Evolutionary conservation across 1,284 basidiomycete genomes (phyloP), one percentile per base, ranked within the genome.

Genomic region (Puccinia triticina): DNA sequence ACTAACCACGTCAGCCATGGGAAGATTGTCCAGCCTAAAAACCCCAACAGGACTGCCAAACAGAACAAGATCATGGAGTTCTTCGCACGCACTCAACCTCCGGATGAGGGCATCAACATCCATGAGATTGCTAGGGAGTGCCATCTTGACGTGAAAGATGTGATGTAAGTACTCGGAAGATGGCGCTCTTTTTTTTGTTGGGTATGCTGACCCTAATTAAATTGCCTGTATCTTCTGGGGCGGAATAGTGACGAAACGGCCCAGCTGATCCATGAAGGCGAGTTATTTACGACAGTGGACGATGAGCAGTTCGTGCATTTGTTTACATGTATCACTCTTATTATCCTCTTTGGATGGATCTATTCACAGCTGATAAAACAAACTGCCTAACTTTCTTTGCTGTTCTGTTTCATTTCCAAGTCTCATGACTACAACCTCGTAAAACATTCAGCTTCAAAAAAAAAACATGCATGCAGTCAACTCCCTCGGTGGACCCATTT

Each of bases 181-280:
- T 26, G 26, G 40, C 34, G 26, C 18, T 12, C 48, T 40, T 8
- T 43, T 37, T n/a, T 40, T n/a, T n/a, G n/a, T n/a, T n/a, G n/a
- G 64, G 7, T 43, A n/a, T 26, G 32, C 32, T 32, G 37, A 40
- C 18, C 21, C 4, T 46, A 0, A 40, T 23, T 23, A 23, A 46
- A 43, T 18, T 77, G 29, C 48, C 59, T 66, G 53, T 64, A 46
- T 48, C 2, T 64, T 23, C 26, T 43, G 46, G 29, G 26, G 26
- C 29, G 8, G n/a, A 46, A 46, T 37, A 90, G 93, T 84, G 88
- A 90, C 67, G 92, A 91, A 34, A 87, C 94, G 82, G 92, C 93
- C 83, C 87, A 87, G 76, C 88, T 95, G 76, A 90, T 92, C 88
- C 90, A 91, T 53, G 90, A 92, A 1, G 93, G 92, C 0, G 87